Evolutionary conservation across 805 yeast genomes (phyloP).

Genomic region (Ogataea methanolica): DNA sequence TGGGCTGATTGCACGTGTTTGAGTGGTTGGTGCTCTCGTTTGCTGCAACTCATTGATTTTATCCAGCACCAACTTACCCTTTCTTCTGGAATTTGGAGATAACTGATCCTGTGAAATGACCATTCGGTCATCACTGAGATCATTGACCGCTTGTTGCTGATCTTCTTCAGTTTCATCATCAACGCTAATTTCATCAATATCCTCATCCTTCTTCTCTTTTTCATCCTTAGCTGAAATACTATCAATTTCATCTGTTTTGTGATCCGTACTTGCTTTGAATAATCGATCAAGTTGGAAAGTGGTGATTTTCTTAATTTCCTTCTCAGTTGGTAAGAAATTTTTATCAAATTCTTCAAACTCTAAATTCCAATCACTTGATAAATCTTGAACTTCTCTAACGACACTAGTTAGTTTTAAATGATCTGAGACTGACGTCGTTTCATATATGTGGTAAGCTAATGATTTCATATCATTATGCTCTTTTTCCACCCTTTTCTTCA

Average conservation of each 20-base stretch:
- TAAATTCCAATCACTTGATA: conserved; percentile 82
- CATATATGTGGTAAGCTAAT: conserved; percentile 49
- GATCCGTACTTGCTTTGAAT: conserved; percentile 40
- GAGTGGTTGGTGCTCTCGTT: conserved; percentile 6
- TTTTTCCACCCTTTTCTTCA: conserved; percentile 46
- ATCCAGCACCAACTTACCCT: conserved; percentile 20
- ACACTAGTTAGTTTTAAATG: conserved; percentile 68
- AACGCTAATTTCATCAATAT: conserved; percentile 2
- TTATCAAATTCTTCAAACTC: conserved; percentile 79
- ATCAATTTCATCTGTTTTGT: conserved; percentile 28
- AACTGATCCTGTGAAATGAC: not conserved
- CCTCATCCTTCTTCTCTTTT: conserved; percentile 7
- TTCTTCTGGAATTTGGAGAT: conserved; percentile 12
- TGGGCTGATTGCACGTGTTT: conserved; percentile 3
- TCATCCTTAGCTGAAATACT: conserved; percentile 10
- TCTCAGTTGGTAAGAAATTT: conserved; percentile 81
- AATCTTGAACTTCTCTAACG: conserved; percentile 67
- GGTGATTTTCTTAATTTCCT: conserved; percentile 86
- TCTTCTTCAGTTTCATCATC: conserved; percentile 3
- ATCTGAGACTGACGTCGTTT: conserved; percentile 53
- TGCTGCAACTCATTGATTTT: conserved; percentile 21
- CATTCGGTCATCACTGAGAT: too few relatives aligned
- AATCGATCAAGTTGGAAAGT: conserved; percentile 79
- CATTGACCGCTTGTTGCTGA: too few relatives aligned
- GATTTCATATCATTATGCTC: conserved; percentile 46